Evolutionary conservation across 2,329 filamentous ascomycete species (phyloP), one percentile per base, ranked within the genome.

Genomic region (Diaporthe sp.): DNA sequence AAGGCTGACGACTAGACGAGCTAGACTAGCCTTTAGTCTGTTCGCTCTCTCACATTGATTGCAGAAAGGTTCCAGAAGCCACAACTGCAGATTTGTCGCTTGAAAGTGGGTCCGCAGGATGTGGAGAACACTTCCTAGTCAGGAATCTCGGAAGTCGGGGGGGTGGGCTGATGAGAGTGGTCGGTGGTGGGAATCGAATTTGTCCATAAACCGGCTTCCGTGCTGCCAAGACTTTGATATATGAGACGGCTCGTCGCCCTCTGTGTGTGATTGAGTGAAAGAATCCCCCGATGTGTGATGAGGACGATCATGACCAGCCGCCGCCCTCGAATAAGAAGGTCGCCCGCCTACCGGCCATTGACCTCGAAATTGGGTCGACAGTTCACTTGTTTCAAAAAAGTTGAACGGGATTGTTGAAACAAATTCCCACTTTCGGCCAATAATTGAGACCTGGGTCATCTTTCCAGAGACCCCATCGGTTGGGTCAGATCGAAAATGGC

Each of bases 111-210:
- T 7, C n/a, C 38, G 10, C 17, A n/a, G 10, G 28, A 6, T 72
- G 69, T 72, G 69, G 69, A n/a, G 57, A 54, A 19, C 19, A 52
- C 28, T 42, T 30, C 73, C 73, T 19, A 55, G 58, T 52, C 45
- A 64, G 74, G 55, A 33, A 58, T 57, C 35, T 52, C 74, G 74
- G 74, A 69, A 75, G 74, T 75, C 70, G 74, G 74, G 67, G 67
- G 42, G 70, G 35, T 64, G 38, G 10, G 10, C 61, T 74, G 55
- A 71, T n/a, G 52, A 71, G 66, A 74, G 66, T 71, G 50, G 50
- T 17, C 25, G 67, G 67, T 57, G 67, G 50, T 58, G 67, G 67
- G 38, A 45, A 68, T 52, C 55, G 55, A 71, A 71, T 71, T 52
- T 52, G 69, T 61, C 69, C 42, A 61, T 30, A 54, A 52, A 72